Base-by-base conservation (phyloP, 148 eudicot species). In the Selenicereus undatus region DNA sequence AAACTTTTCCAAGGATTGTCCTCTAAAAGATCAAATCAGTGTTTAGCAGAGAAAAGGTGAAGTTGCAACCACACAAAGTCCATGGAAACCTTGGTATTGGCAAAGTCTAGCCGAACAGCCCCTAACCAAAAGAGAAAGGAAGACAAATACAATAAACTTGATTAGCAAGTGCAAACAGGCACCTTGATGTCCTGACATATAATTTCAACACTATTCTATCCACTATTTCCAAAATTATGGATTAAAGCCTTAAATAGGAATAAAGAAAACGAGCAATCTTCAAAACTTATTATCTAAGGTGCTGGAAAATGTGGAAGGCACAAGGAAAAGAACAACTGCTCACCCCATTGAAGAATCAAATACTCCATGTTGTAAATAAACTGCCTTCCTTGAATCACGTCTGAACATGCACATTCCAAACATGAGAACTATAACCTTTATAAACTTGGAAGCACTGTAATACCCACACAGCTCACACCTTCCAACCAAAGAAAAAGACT, bases 261-360 rank as follows among this genome's bases (percentile, higher is more conserved):
- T 22, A n/a, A 24, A 62, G 16, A 16, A 62, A 62, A 62, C n/a
- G 29, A 62, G 26, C 68, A 62, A 62, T 62, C 35, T 66, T 27
- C 71, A 13, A 66, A 66, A 27, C 26, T 12, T 27, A 66, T 24
- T n/a, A 64, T 64, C 11, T 24, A 10, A n/a, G 1, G 22, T 64
- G 18, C 11, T 24, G 30, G n/a, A 12, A 60, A 45, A 85, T 73
- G 65, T 71, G 26, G 78, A 54, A 64, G 71, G 10, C 12, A 42
- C 52, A 74, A 74, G 39, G 65, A 42, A 0, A 14, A 69, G 74
- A 72, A 71, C 9, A 56, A 80, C 35, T 0, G 27, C 91, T 87
- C 79, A 97, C 99, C 99, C 98, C 98, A 97, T 94, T 52, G 99
- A 94, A 77, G 99, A 94, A 90, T 97, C 99, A 82, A 97, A 79